Percentiles rank a stretch among this genome's conserved stretches.
Evolutionary conservation across 441 rosid species (phyloP).

Genomic region (Kokia cookei): DNA sequence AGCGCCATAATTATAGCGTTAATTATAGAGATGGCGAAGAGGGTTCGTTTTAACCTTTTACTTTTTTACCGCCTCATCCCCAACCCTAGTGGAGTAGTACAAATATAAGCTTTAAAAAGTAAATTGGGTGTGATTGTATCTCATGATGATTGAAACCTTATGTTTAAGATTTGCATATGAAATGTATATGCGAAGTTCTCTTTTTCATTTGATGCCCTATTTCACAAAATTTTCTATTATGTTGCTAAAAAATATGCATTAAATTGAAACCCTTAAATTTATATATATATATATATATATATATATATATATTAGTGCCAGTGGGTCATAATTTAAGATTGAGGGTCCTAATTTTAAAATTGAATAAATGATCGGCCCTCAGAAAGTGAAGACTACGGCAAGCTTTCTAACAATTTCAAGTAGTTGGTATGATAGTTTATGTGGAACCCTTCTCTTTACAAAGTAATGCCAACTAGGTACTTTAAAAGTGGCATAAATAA

Average conservation of each 20-base stretch:
- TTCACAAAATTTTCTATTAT: no score
- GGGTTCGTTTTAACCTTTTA: neutral
- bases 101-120: no score
- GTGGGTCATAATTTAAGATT: neutral
- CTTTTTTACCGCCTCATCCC: neutral
- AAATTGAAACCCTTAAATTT: no score
- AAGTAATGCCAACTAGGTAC: neutral
- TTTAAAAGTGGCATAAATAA: neutral
- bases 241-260: no score
- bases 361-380: neutral
- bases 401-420: neutral
- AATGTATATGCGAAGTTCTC: no score
- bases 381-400: neutral
- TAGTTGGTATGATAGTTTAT: neutral
- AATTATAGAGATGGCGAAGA: neutral
- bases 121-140: no score
- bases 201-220: no score
- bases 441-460: neutral
- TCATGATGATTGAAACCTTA: no score
- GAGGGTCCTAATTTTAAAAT: neutral
- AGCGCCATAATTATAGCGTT: neutral
- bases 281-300: no score
- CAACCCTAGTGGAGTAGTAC: no score
- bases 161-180: no score
- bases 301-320: neutral